Percentiles rank a stretch among this genome's conserved stretches.
Conservation (phyloP, 352 stramenopile species). For the Phytopythium chamaehyphon region DNA sequence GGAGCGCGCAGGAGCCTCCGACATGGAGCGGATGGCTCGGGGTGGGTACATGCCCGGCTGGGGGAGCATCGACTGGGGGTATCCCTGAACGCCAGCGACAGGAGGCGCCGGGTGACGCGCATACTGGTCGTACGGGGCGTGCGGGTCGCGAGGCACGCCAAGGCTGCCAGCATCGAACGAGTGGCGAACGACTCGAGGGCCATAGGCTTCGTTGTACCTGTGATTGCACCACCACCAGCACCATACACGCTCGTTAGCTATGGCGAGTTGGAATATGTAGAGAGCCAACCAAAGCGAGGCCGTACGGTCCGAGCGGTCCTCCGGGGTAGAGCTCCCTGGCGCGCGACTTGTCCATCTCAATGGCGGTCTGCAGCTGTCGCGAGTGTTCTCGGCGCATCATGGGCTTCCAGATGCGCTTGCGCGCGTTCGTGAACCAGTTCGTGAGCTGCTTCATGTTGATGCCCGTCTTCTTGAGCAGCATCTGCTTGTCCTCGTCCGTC, state of each 20-base stretch:
- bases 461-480: slow-evolving; percentile 85
- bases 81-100: not conserved
- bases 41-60: slow-evolving; percentile 30
- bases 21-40: slow-evolving; percentile 58
- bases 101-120: slow-evolving; percentile 2
- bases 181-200: slow-evolving; percentile 44
- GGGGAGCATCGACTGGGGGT: slow-evolving; percentile 2
- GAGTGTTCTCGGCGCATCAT: slow-evolving; percentile 87
- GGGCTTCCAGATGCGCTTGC: slow-evolving; percentile 88
- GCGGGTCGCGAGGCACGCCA: slow-evolving; percentile 21
- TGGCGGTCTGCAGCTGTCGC: slow-evolving; percentile 63
- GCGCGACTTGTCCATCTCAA: slow-evolving; percentile 66
- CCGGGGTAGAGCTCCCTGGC: slow-evolving; percentile 27
- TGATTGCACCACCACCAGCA: slow-evolving; percentile 7
- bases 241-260: not conserved
- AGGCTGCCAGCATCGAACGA: slow-evolving; percentile 72
- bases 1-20: slow-evolving; percentile 41
- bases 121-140: slow-evolving; percentile 23
- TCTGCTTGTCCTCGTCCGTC: slow-evolving; percentile 89
- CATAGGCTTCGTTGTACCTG: slow-evolving; percentile 27
- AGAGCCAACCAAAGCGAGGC: not conserved
- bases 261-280: no score
- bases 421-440: slow-evolving; percentile 89
- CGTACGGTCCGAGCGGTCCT: slow-evolving; percentile 8
- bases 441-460: slow-evolving; percentile 92